Percentiles rank a stretch among this genome's conserved stretches.
Evolutionary conservation across 2,329 filamentous ascomycete genomes (phyloP).

Genomic region (Talaromyces sp.): DNA sequence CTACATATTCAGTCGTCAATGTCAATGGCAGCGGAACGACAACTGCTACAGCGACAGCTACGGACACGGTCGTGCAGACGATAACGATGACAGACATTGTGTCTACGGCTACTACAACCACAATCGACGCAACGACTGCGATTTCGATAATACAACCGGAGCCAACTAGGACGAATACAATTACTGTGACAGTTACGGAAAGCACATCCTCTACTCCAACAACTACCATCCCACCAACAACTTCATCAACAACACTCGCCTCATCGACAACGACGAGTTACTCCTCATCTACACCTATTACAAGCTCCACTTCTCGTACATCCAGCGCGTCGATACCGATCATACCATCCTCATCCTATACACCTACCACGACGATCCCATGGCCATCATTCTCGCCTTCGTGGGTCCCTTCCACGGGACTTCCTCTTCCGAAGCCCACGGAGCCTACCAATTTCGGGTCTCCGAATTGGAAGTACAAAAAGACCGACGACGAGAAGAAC

Average conservation of each 20-base stretch:
- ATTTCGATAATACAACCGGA: constrained; percentile 19
- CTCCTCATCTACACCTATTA: not conserved
- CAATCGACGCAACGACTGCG: constrained; percentile 15
- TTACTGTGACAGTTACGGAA: constrained; percentile 18
- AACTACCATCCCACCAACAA: not conserved
- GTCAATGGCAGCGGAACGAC: constrained; percentile 16
- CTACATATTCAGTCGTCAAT: constrained; percentile 17
- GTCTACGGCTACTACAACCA: constrained; percentile 17
- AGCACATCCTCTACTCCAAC: not conserved
- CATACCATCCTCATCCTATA: not conserved
- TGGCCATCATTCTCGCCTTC: constrained; percentile 1
- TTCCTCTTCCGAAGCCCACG: not conserved
- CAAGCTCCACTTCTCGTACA: not conserved
- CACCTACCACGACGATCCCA: not conserved
- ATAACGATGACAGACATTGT: constrained; percentile 18
- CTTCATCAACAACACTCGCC: not conserved
- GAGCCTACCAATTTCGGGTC: not conserved
- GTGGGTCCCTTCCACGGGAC: constrained; percentile 8
- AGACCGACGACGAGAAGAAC: not conserved
- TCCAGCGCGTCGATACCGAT: constrained; percentile 4
- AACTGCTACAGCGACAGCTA: constrained; percentile 13
- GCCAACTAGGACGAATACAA: constrained; percentile 1
- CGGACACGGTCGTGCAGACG: constrained; percentile 13
- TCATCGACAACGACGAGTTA: not conserved
- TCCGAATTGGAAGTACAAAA: not conserved